Evolutionary conservation across 1,284 basidiomycete species (phyloP).

Genomic region (Ganoderma leucocontextum): DNA sequence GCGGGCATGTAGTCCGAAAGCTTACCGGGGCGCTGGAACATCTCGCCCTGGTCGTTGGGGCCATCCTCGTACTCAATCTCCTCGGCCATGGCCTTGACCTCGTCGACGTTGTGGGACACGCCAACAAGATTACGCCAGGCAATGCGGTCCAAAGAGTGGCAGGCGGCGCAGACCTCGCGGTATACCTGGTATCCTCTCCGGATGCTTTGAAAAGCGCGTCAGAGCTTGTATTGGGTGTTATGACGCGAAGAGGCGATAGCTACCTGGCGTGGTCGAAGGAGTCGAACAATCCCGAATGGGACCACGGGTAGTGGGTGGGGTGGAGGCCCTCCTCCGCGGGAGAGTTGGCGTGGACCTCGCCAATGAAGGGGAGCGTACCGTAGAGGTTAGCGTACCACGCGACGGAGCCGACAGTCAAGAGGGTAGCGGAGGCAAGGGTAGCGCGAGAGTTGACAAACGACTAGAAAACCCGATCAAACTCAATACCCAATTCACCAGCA

Average conservation of each 20-base stretch:
- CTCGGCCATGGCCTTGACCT: slow-evolving; percentile 93
- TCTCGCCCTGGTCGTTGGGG: slow-evolving; percentile 94
- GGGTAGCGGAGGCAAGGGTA: slow-evolving; percentile 80
- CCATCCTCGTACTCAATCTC: slow-evolving; percentile 98
- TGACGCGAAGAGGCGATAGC: slow-evolving; percentile 36
- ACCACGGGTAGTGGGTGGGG: slow-evolving; percentile 89
- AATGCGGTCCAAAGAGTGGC: slow-evolving; percentile 98
- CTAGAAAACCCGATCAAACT: slow-evolving; percentile 36
- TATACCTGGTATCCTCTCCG: slow-evolving; percentile 99
- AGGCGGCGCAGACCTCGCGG: slow-evolving; percentile 98
- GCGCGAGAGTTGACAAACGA: slow-evolving; percentile 75
- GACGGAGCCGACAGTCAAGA: slow-evolving; percentile 86
- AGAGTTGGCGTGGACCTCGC: slow-evolving; percentile 90
- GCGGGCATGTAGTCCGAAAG: slow-evolving; percentile 96
- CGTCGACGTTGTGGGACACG: slow-evolving; percentile 95
- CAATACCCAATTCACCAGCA: neutral
- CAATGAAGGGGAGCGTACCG: slow-evolving; percentile 86
- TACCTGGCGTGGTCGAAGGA: slow-evolving; percentile 96
- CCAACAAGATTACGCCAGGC: slow-evolving; percentile 99
- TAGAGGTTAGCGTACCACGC: slow-evolving; percentile 98
- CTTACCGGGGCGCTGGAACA: slow-evolving; percentile 99
- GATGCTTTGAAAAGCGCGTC: slow-evolving; percentile 65
- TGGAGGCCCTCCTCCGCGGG: slow-evolving; percentile 96
- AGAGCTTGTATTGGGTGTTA: slow-evolving; percentile 17
- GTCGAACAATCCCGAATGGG: slow-evolving; percentile 88